Evolutionary conservation across 2,329 filamentous ascomycete species (phyloP).

Genomic region (Aspergillus calidoustus): DNA sequence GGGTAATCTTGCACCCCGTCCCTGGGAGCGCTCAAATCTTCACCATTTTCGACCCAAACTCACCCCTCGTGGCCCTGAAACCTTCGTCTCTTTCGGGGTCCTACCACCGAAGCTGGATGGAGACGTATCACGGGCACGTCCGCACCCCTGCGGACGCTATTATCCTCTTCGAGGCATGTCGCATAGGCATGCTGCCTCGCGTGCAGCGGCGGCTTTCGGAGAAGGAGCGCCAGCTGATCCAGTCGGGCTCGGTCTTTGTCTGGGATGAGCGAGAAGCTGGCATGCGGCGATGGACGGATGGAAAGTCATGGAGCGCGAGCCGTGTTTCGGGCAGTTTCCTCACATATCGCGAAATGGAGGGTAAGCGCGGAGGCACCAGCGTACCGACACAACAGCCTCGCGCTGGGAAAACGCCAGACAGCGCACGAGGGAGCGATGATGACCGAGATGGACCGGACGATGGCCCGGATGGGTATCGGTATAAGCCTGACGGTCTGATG

Average conservation of each 20-base stretch:
- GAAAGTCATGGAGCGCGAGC: conserved; percentile 98
- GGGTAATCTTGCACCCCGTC: conserved; percentile 8
- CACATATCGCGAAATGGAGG: conserved; percentile 98
- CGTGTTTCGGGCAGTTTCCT: conserved; percentile 96
- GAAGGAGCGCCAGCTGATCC: conserved; percentile 94
- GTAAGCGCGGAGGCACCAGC: conserved; percentile 80
- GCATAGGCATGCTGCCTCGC: conserved; percentile 83
- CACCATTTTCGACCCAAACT: conserved; percentile 13
- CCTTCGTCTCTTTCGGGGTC: conserved; percentile 23
- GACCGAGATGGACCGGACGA: conserved; percentile 74
- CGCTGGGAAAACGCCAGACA: conserved; percentile 80
- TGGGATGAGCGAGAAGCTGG: conserved; percentile 99
- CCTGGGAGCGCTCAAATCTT: conserved; percentile 1
- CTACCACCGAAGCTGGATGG: conserved; percentile 63
- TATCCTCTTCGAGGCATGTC: conserved; percentile 96
- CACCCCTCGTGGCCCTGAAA: conserved; percentile 27
- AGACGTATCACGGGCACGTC: conserved; percentile 94
- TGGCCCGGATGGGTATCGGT: conserved; percentile 84
- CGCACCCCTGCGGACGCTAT: conserved; percentile 96
- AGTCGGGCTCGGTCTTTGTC: conserved; percentile 97
- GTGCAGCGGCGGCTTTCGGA: conserved; percentile 93
- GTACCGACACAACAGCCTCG: conserved; percentile 63
- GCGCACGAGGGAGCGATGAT: conserved; percentile 78
- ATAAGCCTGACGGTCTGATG: conserved; percentile 96
- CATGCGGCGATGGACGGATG: conserved; percentile 98